A percentile compares a stretch with the other conserved stretches of the same genome.
Evolutionary conservation across 441 rosid species (phyloP).

Genomic region (Codiaeum variegatum): DNA sequence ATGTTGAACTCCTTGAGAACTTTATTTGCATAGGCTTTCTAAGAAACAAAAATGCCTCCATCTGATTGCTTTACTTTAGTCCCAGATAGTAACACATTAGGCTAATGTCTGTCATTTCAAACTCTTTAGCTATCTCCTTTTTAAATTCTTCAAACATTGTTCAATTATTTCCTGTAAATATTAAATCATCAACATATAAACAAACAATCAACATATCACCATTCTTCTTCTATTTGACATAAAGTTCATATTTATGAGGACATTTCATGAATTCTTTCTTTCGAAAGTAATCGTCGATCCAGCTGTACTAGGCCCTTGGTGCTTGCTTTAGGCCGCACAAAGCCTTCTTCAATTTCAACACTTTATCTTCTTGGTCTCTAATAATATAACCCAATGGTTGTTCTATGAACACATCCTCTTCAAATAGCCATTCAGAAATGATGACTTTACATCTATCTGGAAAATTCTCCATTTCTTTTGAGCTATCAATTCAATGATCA

Average conservation of each 20-base stretch:
- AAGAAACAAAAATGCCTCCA: no score
- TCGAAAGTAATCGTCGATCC: neutral
- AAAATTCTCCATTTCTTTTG: neutral
- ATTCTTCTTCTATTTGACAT: neutral
- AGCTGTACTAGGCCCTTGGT: neutral
- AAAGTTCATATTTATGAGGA: neutral
- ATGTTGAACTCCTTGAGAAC: neutral
- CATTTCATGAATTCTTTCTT: neutral
- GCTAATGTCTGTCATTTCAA: no score
- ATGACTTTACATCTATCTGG: conserved; percentile 10
- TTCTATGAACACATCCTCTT: neutral
- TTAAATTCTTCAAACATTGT: no score
- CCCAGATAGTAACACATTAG: no score
- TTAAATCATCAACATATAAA: no score
- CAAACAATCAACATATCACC: no score
- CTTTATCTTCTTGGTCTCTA: conserved; percentile 2
- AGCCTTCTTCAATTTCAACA: conserved; percentile 1
- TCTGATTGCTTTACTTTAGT: no score
- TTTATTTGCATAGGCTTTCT: neutral
- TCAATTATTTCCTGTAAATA: no score
- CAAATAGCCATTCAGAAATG: conserved; percentile 10
- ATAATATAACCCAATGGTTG: neutral
- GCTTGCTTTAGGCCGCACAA: conserved; percentile 13
- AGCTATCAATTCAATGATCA: neutral
- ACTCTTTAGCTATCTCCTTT: no score